A percentile compares a stretch with the other conserved stretches of the same genome.
These are phyloP conservation scores for Meripilus lineatus DNA, from an alignment of 1,284 basidiomycete genomes.

Conservation along the genomic window DNA sequence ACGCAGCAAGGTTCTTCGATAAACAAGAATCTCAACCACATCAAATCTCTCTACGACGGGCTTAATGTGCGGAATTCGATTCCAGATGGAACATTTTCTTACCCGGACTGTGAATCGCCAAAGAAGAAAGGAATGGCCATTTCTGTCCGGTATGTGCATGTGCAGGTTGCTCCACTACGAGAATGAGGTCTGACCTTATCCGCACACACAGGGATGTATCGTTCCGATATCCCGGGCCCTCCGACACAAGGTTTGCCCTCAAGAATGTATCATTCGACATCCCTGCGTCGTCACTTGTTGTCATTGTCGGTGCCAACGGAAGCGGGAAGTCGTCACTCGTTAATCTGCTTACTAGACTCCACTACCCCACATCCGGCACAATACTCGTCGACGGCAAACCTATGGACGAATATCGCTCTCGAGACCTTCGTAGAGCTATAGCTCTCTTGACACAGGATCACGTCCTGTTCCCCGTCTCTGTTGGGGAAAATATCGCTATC, in stretches of 20 bases:
- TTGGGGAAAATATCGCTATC: conserved; percentile 64
- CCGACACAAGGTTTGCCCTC: conserved; percentile 40
- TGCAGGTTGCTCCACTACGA: not conserved
- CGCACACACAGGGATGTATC: conserved; percentile 49
- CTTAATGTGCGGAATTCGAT: not conserved
- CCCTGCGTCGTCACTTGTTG: conserved; percentile 32
- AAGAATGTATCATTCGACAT: conserved; percentile 61
- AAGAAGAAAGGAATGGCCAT: not conserved
- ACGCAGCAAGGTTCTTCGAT: not conserved
- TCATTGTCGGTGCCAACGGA: conserved; percentile 70
- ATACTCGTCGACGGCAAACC: conserved; percentile 57
- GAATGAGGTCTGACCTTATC: not conserved
- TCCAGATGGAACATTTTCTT: not conserved
- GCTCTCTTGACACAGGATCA: conserved; percentile 73
- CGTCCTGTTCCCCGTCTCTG: conserved; percentile 64
- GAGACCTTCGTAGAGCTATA: conserved; percentile 52
- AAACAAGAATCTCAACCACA: not conserved
- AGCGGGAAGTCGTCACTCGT: conserved; percentile 71
- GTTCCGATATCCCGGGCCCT: conserved; percentile 54
- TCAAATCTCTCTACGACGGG: not conserved
- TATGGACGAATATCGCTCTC: conserved; percentile 47
- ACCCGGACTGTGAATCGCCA: not conserved
- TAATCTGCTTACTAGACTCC: conserved; percentile 61
- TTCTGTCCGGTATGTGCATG: not conserved
- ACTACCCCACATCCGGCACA: conserved; percentile 57